Evolutionary conservation across 352 stramenopile species (phyloP), one percentile per base, ranked within the genome.

Genomic region (Phytophthora agathidicida): DNA sequence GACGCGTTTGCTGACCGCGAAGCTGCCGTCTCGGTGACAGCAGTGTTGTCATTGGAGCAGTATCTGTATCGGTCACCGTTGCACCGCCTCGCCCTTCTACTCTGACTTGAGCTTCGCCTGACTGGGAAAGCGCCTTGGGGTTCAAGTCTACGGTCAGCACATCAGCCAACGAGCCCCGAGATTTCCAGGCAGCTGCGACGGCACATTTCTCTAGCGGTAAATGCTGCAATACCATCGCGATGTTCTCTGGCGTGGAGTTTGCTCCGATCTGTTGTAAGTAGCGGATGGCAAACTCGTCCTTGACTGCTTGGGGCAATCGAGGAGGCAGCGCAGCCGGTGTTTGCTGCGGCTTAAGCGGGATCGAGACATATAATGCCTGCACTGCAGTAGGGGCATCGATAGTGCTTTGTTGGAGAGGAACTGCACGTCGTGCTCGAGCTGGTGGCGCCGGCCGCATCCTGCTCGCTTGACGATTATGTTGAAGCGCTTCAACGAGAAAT

Each of bases 281-380:
- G 64, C 82, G 83, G 56, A 83, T 83, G 36, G 83, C 83, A 42
- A 89, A 91, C 54, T 89, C 80, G 11, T 89, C 75, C 26, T 83
- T 63, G 2, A 91, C 38, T 5, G 67, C 63, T 31, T 80, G 65
- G n/a, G 68, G 49, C 46, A 90, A 74, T 26, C 68, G 50, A 5
- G 70, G 39, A 3, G 78, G 74, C 27, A 89, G 60, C 0, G 54
- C 57, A 3, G 68, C 41, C 2, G 83, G 80, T 11, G 72, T 76
- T 24, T 84, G 65, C 32, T 87, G 80, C 3, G 76, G 64, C 26
- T 77, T 77, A 14, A 92, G 61, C 1, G 77, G 76, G 26, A 91
- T 82, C 22, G 60, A 65, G 11, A 91, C 67, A 24, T 86, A 75
- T 39, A 88, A 31, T 6, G 72, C 59, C 30, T 79, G 68, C 23